Evolutionary conservation across 345 rosid species (phyloP).

Genomic region (Hevea brasiliensis): DNA sequence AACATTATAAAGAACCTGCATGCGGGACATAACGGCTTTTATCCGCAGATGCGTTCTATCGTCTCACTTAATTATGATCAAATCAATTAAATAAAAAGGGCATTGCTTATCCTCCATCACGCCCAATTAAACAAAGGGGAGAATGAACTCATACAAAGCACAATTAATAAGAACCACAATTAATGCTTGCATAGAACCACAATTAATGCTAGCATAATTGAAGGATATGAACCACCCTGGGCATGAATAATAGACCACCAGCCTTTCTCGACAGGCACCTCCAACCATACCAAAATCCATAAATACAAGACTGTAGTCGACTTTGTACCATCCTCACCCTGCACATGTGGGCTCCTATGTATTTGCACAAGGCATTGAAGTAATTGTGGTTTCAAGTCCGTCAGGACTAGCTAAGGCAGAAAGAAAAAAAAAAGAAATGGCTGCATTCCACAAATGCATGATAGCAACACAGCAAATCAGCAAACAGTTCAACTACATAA

Average conservation of each 20-base stretch:
- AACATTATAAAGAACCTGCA: no score
- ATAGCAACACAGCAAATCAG: background rate
- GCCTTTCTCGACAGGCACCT: no score
- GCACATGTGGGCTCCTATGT: background rate
- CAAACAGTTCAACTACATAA: background rate
- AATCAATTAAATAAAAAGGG: background rate
- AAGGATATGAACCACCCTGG: background rate
- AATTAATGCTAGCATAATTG: background rate
- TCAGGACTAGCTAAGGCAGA: background rate
- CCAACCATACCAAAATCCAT: no score
- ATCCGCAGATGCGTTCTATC: background rate
- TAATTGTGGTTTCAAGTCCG: no score
- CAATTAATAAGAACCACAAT: no score
- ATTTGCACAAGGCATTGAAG: background rate
- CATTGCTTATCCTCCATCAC: background rate
- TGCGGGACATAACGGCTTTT: no score
- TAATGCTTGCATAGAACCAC: no score
- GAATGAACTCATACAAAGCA: no score
- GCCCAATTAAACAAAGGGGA: no score
- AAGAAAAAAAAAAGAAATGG: no score
- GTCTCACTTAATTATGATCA: background rate
- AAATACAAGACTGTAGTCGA: no score
- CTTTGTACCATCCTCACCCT: background rate
- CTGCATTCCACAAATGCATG: background rate
- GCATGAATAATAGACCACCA: no score